phyloP scores from a whole-genome alignment of 78 protist species.

The Speleostelium caveatum region DNA sequence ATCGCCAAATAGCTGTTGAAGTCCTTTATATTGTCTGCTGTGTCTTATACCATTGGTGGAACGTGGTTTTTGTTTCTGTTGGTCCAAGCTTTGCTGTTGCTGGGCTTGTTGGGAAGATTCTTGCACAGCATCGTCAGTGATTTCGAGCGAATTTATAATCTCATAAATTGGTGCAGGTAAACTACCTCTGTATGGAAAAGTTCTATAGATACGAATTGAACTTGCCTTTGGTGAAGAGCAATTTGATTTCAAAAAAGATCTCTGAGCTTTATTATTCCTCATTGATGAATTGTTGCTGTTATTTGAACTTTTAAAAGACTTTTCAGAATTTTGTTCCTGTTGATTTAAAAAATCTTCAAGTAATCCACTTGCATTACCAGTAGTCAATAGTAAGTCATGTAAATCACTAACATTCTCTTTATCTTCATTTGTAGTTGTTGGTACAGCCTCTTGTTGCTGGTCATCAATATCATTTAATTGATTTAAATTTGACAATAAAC shows the following conservation, averaged over 20 bases:
- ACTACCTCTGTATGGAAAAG: constrained; percentile 72
- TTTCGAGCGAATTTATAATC: constrained; percentile 1
- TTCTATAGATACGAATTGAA: constrained; percentile 36
- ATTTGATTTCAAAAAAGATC: not conserved
- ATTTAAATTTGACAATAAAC: constrained; percentile 1
- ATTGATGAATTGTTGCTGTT: not conserved
- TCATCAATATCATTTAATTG: not conserved
- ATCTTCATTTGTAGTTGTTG: not conserved
- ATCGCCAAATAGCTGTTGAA: constrained; percentile 17
- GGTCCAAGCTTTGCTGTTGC: not conserved
- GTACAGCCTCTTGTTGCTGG: not conserved
- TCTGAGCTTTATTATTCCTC: constrained; percentile 12
- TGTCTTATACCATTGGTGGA: constrained; percentile 73
- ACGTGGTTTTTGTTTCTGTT: constrained; percentile 54
- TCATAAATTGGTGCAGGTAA: constrained; percentile 20
- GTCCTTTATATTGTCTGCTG: constrained; percentile 59
- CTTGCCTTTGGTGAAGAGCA: constrained; percentile 19
- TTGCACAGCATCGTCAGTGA: not conserved
- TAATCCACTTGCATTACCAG: not conserved
- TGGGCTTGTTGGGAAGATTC: not conserved
- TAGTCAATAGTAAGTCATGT: not conserved
- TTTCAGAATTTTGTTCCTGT: not conserved
- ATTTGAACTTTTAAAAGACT: not conserved
- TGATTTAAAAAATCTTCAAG: not conserved
- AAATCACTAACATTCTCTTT: too few species aligned